Conservation (phyloP, 352 stramenopile genomes). For the Phytophthora cryptogea region DNA sequence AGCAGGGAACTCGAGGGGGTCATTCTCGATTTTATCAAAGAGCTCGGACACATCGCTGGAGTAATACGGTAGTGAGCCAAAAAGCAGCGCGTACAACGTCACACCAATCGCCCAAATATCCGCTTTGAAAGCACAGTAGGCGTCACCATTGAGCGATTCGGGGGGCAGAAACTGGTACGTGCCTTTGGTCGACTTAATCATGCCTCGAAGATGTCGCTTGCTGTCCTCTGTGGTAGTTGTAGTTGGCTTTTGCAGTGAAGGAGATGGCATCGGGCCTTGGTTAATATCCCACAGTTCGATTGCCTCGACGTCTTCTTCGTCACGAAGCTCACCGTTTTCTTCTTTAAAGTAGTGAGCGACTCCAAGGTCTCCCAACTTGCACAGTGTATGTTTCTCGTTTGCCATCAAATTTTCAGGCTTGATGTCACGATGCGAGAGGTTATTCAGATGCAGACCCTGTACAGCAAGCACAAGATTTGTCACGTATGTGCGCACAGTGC, state of each 20-base stretch:
- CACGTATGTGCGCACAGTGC: conserved; percentile 54
- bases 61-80: conserved; percentile 89
- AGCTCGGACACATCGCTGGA: conserved; percentile 82
- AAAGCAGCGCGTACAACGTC: conserved; percentile 90
- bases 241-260: neutral
- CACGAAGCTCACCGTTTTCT: conserved; percentile 49
- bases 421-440: conserved; percentile 85
- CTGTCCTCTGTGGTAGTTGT: neutral
- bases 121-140: conserved; percentile 83
- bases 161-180: conserved; percentile 81
- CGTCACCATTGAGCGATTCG: conserved; percentile 63
- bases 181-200: conserved; percentile 75
- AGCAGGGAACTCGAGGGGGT: conserved; percentile 53
- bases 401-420: conserved; percentile 86
- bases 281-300: conserved; percentile 57
- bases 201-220: conserved; percentile 29
- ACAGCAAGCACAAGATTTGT: conserved; percentile 69
- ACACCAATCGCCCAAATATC: conserved; percentile 93
- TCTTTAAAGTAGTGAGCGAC: conserved; percentile 80
- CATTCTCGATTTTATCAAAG: conserved; percentile 90
- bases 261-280: conserved; percentile 10
- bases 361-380: conserved; percentile 84
- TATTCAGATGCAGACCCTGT: conserved; percentile 74
- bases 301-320: conserved; percentile 53
- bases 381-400: conserved; percentile 53